These are phyloP conservation scores for Baudoinia panamericana DNA, from an alignment of 495 filamentous ascomycete species.

Conservation along the genomic window DNA sequence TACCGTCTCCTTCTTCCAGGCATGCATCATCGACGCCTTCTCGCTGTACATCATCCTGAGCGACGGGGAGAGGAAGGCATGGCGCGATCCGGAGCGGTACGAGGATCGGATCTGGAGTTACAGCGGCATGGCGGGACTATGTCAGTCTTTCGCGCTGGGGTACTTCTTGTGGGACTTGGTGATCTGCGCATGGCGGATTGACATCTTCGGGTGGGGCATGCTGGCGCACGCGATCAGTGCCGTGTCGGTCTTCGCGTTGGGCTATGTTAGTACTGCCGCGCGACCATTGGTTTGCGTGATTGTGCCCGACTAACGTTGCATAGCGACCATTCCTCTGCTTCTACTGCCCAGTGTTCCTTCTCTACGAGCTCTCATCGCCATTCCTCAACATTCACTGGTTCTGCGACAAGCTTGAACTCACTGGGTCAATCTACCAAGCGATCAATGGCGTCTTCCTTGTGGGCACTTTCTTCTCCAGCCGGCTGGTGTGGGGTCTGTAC, in stretches of 20 bases:
- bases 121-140: constrained; percentile 64
- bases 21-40: constrained; percentile 57
- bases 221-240: constrained; percentile 81
- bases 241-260: constrained; percentile 72
- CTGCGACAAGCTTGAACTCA: constrained; percentile 92
- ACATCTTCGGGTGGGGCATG: constrained; percentile 78
- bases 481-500: constrained; percentile 84
- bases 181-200: constrained; percentile 55
- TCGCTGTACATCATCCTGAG: constrained; percentile 72
- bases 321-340: constrained; percentile 90
- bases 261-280: constrained; percentile 58
- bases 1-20: constrained; percentile 85
- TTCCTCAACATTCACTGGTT: constrained; percentile 99
- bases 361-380: constrained; percentile 91
- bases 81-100: constrained; percentile 30
- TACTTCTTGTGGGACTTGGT: constrained; percentile 93
- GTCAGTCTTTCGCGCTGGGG: constrained; percentile 74
- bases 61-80: constrained; percentile 54
- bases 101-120: constrained; percentile 83
- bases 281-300: neutral
- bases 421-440: constrained; percentile 66
- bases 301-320: constrained; percentile 1
- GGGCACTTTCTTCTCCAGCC: constrained; percentile 70
- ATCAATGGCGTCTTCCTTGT: constrained; percentile 73
- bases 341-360: constrained; percentile 81